A percentile compares a stretch with the other conserved stretches of the same genome.
These are phyloP conservation scores for Irpex rosettiformis DNA, from an alignment of 1,284 basidiomycete genomes.

Conservation along the genomic window DNA sequence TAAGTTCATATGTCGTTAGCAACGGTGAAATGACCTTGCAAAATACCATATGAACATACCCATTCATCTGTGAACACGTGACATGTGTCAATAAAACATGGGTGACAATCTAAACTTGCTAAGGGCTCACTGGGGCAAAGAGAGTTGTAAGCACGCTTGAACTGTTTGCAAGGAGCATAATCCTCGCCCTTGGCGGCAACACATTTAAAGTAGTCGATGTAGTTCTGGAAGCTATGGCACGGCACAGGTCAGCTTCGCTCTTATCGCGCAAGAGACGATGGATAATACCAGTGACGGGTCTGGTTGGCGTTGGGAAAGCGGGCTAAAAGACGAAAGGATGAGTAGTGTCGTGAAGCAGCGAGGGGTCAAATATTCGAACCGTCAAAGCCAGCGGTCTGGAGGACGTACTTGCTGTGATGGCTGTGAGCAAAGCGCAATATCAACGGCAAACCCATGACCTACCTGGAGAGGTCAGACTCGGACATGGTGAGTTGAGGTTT, in stretches of 20 bases:
- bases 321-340: slow-evolving; percentile 41
- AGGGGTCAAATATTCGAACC: slow-evolving; percentile 39
- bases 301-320: slow-evolving; percentile 97
- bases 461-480: slow-evolving; percentile 53
- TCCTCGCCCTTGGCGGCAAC: slow-evolving; percentile 97
- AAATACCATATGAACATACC: slow-evolving; percentile 33
- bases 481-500: slow-evolving; percentile 43
- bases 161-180: slow-evolving; percentile 97
- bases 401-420: slow-evolving; percentile 66
- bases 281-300: slow-evolving; percentile 84
- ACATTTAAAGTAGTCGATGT: slow-evolving; percentile 98
- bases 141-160: slow-evolving; percentile 95
- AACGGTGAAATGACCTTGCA: background rate
- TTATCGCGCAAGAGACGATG: slow-evolving; percentile 2
- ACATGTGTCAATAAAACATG: slow-evolving; percentile 3
- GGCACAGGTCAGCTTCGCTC: background rate
- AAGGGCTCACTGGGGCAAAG: slow-evolving; percentile 90
- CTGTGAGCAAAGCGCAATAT: slow-evolving; percentile 9
- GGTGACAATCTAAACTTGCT: slow-evolving; percentile 5
- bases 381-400: slow-evolving; percentile 87
- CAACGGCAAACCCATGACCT: slow-evolving; percentile 11
- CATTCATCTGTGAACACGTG: slow-evolving; percentile 45
- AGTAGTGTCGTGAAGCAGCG: background rate
- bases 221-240: slow-evolving; percentile 82
- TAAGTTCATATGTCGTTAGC: slow-evolving; percentile 30